Evolutionary conservation across 257 asterid genomes (phyloP), one percentile per base, ranked within the genome.

Genomic region (Thymus mandschuricus): DNA sequence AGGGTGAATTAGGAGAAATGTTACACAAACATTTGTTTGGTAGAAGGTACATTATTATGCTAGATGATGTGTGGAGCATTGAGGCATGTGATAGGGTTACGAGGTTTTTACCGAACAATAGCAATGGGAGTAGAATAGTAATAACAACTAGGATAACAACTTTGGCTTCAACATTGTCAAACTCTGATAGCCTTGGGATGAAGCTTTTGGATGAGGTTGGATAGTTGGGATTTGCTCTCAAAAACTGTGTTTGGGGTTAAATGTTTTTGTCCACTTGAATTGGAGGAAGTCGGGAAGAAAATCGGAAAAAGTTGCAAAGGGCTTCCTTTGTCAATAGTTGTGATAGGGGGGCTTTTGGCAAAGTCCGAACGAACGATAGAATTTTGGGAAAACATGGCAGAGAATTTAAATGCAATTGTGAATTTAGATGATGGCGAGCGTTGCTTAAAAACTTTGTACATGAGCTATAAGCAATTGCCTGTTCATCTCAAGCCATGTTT

Each of bases 361-460:
- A 44, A 44, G 49, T 44, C 49, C 13, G 1, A 44, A 44, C 49
- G 0, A 1, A 9, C 49, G 3, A 44, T 9, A 9, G 1, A 3
- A 10, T 44, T 9, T 44, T 44, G 49, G 49, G 1, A 44, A 8
- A 1, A 44, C 11, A 44, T 44, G 3, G 48, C 8, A 2, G 48
- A 44, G 3, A 44, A 44, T 3, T 44, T 44, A 3, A 35, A 35
- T 35, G 2, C 40, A 35, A 35, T 1, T 1, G 40, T 35, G 3
- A 35, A 35, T 35, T 44, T 10, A 45, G n/a, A 45, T 0, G 13
- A 45, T 45, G 50, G 3, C 10, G n/a, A 45, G 4, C 4, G n/a
- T 55, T 73, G 78, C 68, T 46, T 73, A 3, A 28, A 68, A 9
- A 54, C 65, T 29, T 1, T 44, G 9, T 8, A 44, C 49, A 9